Conservation (phyloP, 352 stramenopile species). For the Plasmopara viticola region DNA sequence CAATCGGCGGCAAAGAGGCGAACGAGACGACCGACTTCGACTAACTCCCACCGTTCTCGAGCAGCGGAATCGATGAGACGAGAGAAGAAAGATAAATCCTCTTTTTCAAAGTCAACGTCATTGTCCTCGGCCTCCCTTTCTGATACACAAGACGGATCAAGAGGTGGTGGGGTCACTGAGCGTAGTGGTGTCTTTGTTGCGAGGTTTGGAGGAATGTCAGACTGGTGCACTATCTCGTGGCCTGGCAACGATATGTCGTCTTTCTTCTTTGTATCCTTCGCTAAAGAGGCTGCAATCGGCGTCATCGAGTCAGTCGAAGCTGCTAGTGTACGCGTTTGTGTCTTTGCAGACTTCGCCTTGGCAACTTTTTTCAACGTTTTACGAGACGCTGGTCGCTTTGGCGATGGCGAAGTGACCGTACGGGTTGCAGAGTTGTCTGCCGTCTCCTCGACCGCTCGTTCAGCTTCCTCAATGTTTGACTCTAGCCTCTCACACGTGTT, state of each 20-base stretch:
- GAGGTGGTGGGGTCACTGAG: slow-evolving; percentile 2
- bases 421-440: neutral
- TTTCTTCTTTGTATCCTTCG: slow-evolving; percentile 14
- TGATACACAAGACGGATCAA: slow-evolving; percentile 12
- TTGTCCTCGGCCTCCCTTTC: slow-evolving; percentile 23
- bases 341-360: slow-evolving; percentile 3
- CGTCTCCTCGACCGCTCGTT: neutral
- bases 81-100: slow-evolving; percentile 45
- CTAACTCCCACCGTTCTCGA: slow-evolving; percentile 64
- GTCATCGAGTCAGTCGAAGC: neutral
- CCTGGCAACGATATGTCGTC: slow-evolving; percentile 18
- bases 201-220: neutral
- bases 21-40: slow-evolving; percentile 74
- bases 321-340: neutral
- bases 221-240: slow-evolving; percentile 4
- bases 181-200: neutral
- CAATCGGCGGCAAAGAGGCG: slow-evolving; percentile 68
- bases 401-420: slow-evolving; percentile 1
- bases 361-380: slow-evolving; percentile 13
- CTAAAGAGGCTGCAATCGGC: slow-evolving; percentile 16
- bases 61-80: slow-evolving; percentile 72
- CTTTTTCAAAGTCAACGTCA: slow-evolving; percentile 6
- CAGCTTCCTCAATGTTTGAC: neutral
- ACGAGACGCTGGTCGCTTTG: slow-evolving; percentile 4
- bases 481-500: neutral